Base-by-base conservation (phyloP, 208 protist genomes). In the Entamoeba nuttalli region DNA sequence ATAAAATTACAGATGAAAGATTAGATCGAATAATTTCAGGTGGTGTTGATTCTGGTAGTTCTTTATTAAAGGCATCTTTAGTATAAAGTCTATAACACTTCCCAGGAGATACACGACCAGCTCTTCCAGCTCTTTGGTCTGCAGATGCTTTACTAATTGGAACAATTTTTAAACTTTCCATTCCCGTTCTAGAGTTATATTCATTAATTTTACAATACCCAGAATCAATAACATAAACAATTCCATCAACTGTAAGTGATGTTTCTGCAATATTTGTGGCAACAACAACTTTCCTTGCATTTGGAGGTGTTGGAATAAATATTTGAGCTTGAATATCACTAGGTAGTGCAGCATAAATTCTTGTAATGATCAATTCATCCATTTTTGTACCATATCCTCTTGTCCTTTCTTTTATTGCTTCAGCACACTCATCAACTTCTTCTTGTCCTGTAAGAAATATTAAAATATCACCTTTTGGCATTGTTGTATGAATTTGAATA, bases 181-280 rank as follows among this genome's bases (percentile, higher is more conserved):
- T 57, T 5, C 96, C 84, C 0, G 52, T 93, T n/a, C 19, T 5
- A 48, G 96, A 51, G 84, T 94, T 95, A 96, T 35, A 97, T 7
- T 19, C 52, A 35, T 53, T 96, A 52, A 98, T 98, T 97, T 99
- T 99, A 48, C 97, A 98, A 71, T 99, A 99, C 0, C 99, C 99
- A 84, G 97, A 97, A 96, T 99, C 99, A 53, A 99, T 98, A 3
- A 99, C 99, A 97, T 99, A 99, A 52, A 98, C 98, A 95, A 99
- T 99, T 50, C 98, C 98, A 96, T 99, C 98, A 73, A 99, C 99
- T 19, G 99, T 99, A 35, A 99, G 97, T 51, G 99, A 99, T 4
- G 99, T 99, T 52, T 96, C 96, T 3, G 96, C 96, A 94, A 96
- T 96, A 93, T 96, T 96, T 30, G 96, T 96, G 0, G 96, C 53